Percentiles rank a stretch among this genome's conserved stretches.
Conservation (phyloP, 1,284 basidiomycete species). For the Schizopora paradoxa region DNA sequence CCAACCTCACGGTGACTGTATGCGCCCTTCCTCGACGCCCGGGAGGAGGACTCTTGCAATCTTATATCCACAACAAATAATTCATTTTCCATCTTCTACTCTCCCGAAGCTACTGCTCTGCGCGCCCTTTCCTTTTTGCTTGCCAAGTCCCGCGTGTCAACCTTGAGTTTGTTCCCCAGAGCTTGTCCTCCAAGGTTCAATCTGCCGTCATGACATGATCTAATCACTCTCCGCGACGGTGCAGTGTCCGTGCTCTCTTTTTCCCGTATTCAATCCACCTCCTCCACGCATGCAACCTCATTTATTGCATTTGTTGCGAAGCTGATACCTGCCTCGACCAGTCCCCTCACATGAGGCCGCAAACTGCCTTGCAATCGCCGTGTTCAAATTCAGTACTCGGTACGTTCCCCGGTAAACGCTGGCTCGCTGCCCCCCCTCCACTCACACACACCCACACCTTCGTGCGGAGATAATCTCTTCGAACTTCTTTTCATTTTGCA, state of each 20-base stretch:
- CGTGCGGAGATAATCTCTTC: too few relatives aligned
- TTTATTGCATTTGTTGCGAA: background rate
- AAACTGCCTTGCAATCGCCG: too few relatives aligned
- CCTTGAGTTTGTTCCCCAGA: conserved; percentile 3
- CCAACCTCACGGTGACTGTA: background rate
- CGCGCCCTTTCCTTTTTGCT: background rate
- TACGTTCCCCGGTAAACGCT: too few relatives aligned
- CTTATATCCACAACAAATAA: background rate
- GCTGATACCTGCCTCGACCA: too few relatives aligned
- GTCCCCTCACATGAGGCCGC: too few relatives aligned
- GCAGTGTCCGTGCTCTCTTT: background rate
- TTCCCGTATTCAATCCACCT: background rate
- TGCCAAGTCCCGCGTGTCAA: background rate
- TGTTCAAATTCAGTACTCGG: too few relatives aligned
- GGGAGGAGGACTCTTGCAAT: too few relatives aligned
- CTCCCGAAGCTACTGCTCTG: background rate
- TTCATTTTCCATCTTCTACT: background rate
- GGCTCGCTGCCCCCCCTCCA: too few relatives aligned
- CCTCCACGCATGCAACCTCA: background rate
- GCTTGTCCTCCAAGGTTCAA: background rate
- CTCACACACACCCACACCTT: too few relatives aligned
- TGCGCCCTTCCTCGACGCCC: background rate
- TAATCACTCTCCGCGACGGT: background rate
- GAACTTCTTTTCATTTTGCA: too few relatives aligned
- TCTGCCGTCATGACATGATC: background rate